phyloP scores from a whole-genome alignment of 257 asterid species.

The Penstemon davidsonii region DNA sequence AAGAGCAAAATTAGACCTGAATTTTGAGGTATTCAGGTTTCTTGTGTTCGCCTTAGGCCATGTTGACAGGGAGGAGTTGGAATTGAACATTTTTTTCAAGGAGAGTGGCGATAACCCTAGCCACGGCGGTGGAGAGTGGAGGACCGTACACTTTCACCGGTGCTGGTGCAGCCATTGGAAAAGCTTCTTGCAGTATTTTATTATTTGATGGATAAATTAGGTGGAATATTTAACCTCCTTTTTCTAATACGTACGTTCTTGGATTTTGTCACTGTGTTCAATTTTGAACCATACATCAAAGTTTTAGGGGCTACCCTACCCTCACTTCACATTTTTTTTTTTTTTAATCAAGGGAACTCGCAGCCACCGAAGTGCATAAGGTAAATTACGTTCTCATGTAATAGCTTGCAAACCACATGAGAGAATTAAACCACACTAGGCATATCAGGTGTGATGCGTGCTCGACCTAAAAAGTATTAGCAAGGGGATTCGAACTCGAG shows the following conservation, averaged over 20 bases:
- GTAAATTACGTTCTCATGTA: too few relatives aligned
- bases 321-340: too few relatives aligned
- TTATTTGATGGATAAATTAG: not conserved
- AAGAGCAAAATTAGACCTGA: slow-evolving; percentile 44
- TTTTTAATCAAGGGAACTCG: too few relatives aligned
- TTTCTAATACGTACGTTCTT: not conserved
- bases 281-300: slow-evolving; percentile 4
- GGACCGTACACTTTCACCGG: slow-evolving; percentile 82
- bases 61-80: slow-evolving; percentile 63
- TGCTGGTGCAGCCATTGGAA: slow-evolving; percentile 45
- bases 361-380: too few relatives aligned
- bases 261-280: slow-evolving; percentile 16
- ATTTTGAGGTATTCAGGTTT: slow-evolving; percentile 77
- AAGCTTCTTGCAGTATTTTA: not conserved
- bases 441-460: too few relatives aligned
- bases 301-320: too few relatives aligned
- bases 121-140: slow-evolving; percentile 70
- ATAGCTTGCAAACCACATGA: too few relatives aligned
- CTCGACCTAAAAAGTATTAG: too few relatives aligned
- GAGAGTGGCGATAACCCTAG: slow-evolving; percentile 71
- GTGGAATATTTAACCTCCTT: not conserved
- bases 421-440: too few relatives aligned
- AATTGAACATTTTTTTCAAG: slow-evolving; percentile 73
- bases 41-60: slow-evolving; percentile 79
- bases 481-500: too few relatives aligned